Base-by-base conservation (phyloP, 2,329 filamentous ascomycete species). In the Trichoderma sp. region DNA sequence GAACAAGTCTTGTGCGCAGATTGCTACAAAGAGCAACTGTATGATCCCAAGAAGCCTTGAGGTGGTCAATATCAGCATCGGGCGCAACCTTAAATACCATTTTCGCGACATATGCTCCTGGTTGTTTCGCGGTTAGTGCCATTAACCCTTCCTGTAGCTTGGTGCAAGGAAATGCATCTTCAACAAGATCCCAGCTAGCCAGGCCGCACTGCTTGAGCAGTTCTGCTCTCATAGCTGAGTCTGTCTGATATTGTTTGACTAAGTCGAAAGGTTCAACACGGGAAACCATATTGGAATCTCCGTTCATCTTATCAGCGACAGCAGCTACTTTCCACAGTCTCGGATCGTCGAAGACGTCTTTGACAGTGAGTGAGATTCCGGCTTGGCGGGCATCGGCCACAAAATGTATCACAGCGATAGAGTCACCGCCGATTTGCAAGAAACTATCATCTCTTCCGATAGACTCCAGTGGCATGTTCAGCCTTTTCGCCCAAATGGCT, bases 1-100 rank as follows among this genome's bases (percentile, higher is more conserved):
- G 27, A 4, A 76, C 21, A 14, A 77, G 67, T 16, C 76, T 67
- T 1, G 68, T 76, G 5, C 76, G 56, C 7, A 77, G n/a, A 24
- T 69, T 76, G 16, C 24, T 35, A 24, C 65, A 74, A 35, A 71
- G 11, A 24, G 65, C 41, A 4, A 64, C 21, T 16, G 71, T 76
- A 9, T 24, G 35, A 5, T 76, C 75, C 82, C 82, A 83, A 3
- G 82, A 80, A 0, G 76, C 73, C 73, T 66, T 66, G n/a, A 74
- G 27, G 6, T 27, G 63, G 6, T 62, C 50, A 14, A 74, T 12
- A 24, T 69, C 33, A 14, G 41, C 38, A 29, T 29, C 4, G 6
- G 14, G 60, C 0, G 77, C 41, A 4, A 82, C 6, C 24, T 69
- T 69, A 16, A 62, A 71, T 6, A 69, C 5, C 50, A 60, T 62